Evolutionary conservation across 805 yeast genomes (phyloP), one percentile per base, ranked within the genome.

Genomic region (Pichia membranifaciens): DNA sequence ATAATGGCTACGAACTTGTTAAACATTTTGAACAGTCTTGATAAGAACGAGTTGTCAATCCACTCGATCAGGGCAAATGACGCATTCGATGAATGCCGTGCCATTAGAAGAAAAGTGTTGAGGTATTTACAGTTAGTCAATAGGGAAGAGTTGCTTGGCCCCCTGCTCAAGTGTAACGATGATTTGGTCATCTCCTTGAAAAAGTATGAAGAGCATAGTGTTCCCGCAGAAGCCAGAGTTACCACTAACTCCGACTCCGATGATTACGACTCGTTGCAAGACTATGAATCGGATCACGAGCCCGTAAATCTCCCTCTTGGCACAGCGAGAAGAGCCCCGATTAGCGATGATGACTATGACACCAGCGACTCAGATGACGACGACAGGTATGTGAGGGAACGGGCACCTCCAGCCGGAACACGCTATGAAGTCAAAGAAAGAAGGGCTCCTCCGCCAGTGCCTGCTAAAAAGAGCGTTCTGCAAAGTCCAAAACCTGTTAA

Each of bases 131-230:
- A 93, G 66, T 72, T 79, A 44, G 87, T 89, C 36, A 84, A 87
- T 38, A 81, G 81, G 49, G 97, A 90, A 53, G 96, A 87, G 58
- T 84, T 81, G 51, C 67, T 93, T 52, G 98, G 97, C n/a, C 76
- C 87, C 38, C 73, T 93, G 52, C 79, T 93, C 49, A 83, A 79
- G 56, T 95, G 96, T 39, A 93, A 93, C 61, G 99, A 93, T 57
- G 90, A 87, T 61, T 74, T 93, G 51, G 95, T 93, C 6, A 69
- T 70, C 4, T 83, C 89, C 0, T 73, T 93, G 57, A 78, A 80
- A 55, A 66, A 71, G 45, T 90, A 79, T 61, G 96, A 90, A 49
- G 73, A 74, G 41, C 64, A 70, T 68, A 64, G 81, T 54, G 52
- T 70, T 50, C 65, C 78, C 54, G 45, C 22, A 15, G 53, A 45